Conservation (phyloP, 768 basidiomycete genomes). For the Lactifluus echinatus region DNA sequence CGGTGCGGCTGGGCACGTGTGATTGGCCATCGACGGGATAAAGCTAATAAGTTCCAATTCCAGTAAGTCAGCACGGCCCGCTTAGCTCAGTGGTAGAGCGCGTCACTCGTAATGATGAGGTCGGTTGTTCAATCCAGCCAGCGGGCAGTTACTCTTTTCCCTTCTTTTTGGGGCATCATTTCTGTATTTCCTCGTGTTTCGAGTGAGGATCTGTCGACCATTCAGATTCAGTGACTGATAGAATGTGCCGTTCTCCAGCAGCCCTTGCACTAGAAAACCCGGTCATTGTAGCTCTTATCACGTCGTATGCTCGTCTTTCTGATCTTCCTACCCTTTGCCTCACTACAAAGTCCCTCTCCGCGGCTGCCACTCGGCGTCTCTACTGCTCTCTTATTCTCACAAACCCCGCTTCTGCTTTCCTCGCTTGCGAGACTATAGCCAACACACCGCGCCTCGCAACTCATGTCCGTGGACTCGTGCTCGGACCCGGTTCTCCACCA, state of each 20-base stretch:
- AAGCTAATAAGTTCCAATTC: neutral
- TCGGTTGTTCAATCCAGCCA: slow-evolving; percentile 23
- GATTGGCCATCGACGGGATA: neutral
- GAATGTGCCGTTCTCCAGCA: neutral
- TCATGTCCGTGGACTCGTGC: slow-evolving; percentile 30
- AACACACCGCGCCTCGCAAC: slow-evolving; percentile 30
- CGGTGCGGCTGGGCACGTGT: neutral
- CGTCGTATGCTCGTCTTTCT: slow-evolving; percentile 27
- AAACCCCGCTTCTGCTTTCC: slow-evolving; percentile 30
- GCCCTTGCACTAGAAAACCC: slow-evolving; percentile 27
- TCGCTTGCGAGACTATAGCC: slow-evolving; percentile 34
- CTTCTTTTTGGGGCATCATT: neutral
- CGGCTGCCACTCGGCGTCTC: slow-evolving; percentile 38
- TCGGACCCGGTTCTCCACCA: slow-evolving; percentile 22
- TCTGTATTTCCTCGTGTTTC: neutral
- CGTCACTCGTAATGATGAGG: slow-evolving; percentile 25
- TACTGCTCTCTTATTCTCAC: slow-evolving; percentile 36
- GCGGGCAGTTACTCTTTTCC: slow-evolving; percentile 15
- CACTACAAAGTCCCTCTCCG: slow-evolving; percentile 40
- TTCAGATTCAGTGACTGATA: too few species aligned
- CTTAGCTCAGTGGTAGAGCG: slow-evolving; percentile 28
- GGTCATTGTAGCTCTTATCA: slow-evolving; percentile 37
- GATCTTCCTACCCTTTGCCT: slow-evolving; percentile 39
- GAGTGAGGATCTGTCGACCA: neutral
- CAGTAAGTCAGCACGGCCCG: neutral